phyloP scores from a whole-genome alignment of 208 protist species.

The Trichomonas vaginalis region DNA sequence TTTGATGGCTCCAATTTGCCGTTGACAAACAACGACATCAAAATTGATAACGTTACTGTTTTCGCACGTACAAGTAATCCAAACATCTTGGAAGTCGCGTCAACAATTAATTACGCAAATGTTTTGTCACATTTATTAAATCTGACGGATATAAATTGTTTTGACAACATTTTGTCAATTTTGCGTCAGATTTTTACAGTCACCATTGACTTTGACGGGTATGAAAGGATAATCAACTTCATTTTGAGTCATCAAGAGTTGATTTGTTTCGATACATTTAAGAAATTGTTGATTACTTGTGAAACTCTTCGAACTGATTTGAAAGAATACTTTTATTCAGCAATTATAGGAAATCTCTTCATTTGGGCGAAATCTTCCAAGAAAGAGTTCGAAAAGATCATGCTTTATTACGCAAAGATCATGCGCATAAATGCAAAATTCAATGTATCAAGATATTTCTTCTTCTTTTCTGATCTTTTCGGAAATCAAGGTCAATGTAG shows the following conservation, averaged over 20 bases:
- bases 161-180: neutral
- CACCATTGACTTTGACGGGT: neutral
- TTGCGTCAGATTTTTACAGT: neutral
- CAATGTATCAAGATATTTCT: neutral
- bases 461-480: neutral
- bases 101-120: neutral
- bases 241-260: neutral
- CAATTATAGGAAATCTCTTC: neutral
- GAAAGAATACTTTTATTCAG: neutral
- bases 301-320: neutral
- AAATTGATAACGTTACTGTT: neutral
- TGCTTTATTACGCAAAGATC: neutral
- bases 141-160: neutral
- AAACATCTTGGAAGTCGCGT: neutral
- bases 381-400: neutral
- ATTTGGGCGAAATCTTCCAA: neutral
- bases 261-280: neutral
- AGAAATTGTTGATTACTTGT: neutral
- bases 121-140: neutral
- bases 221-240: neutral
- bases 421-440: neutral
- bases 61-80: neutral
- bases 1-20: neutral
- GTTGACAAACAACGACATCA: neutral
- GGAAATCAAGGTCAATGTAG: neutral